phyloP scores from a whole-genome alignment of 257 asterid genomes.

The Ajuga chamaepitys region DNA sequence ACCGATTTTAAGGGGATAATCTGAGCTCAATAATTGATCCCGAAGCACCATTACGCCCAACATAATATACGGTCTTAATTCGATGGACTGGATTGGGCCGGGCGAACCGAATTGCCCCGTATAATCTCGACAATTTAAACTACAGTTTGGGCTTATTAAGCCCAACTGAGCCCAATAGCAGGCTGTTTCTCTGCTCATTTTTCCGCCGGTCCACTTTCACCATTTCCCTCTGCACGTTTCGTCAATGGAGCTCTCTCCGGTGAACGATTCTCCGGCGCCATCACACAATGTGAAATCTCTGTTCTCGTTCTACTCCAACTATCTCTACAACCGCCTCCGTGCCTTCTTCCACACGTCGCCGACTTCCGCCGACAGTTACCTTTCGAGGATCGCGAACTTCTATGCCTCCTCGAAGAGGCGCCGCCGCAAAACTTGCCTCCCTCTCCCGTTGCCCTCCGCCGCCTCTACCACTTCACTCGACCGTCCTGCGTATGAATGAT shows the following conservation, averaged over 20 bases:
- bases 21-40: too few relatives aligned
- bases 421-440: slow-evolving; percentile 63
- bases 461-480: slow-evolving; percentile 37
- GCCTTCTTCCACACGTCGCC: slow-evolving; percentile 33
- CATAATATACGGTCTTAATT: too few relatives aligned
- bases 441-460: slow-evolving; percentile 69
- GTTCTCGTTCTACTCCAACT: slow-evolving; percentile 49
- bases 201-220: slow-evolving; percentile 7
- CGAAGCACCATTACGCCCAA: too few relatives aligned
- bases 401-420: slow-evolving; percentile 36
- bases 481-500: slow-evolving; percentile 42
- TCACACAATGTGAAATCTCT: slow-evolving; percentile 22
- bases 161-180: neutral
- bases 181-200: neutral
- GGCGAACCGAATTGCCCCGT: too few relatives aligned
- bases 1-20: too few relatives aligned
- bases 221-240: neutral
- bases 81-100: too few relatives aligned
- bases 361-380: slow-evolving; percentile 18
- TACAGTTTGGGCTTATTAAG: neutral
- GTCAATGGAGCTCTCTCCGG: slow-evolving; percentile 38
- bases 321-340: slow-evolving; percentile 38
- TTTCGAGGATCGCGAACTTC: slow-evolving; percentile 29
- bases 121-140: too few relatives aligned
- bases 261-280: slow-evolving; percentile 18